Conservation (phyloP, 176 grass and related monocot genomes). For the Oryza punctata region DNA sequence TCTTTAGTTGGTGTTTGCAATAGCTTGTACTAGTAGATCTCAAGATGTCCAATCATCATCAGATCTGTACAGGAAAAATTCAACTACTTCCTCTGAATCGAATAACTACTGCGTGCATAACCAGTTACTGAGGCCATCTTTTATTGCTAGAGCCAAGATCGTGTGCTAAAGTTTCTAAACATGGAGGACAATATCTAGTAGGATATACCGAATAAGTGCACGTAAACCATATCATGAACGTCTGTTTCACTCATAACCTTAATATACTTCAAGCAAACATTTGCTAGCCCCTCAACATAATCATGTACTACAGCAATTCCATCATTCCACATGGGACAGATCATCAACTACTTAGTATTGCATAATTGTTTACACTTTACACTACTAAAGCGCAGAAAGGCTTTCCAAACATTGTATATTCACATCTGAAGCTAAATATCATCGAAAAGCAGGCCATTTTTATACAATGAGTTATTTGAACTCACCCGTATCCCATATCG, state of each 20-base stretch:
- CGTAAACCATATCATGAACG: background rate
- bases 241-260: background rate
- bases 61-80: constrained; percentile 9
- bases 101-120: background rate
- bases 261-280: background rate
- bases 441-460: background rate
- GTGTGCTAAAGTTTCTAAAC: background rate
- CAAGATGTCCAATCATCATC: constrained; percentile 9
- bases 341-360: background rate
- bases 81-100: background rate
- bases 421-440: background rate
- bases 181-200: background rate
- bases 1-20: background rate
- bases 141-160: background rate
- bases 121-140: background rate
- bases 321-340: background rate
- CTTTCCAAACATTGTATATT: background rate
- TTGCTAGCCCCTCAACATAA: background rate
- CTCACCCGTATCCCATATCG: constrained; percentile 98
- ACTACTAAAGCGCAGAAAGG: background rate
- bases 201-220: background rate
- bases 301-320: background rate
- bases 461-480: background rate
- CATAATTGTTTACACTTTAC: constrained; percentile 1
- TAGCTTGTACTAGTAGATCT: constrained; percentile 14